Base-by-base conservation (phyloP, 1,139 yeast genomes). In the Geotrichum restrictum region DNA sequence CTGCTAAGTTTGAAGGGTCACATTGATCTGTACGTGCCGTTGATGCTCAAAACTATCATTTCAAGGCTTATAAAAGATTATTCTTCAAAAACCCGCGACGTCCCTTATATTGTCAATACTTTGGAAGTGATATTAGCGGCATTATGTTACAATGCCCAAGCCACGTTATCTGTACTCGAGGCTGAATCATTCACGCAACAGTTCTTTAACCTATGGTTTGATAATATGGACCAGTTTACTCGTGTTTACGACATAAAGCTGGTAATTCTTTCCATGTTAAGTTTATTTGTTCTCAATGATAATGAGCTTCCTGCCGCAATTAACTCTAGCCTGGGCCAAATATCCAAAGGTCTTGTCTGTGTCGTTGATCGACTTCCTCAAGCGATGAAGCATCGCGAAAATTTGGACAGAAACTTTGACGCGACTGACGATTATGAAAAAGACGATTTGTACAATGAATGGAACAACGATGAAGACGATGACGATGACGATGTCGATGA, bases 171-270 rank as follows among this genome's bases (percentile, higher is more conserved):
- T 22, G 66, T 75, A n/a, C 71, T 93, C 53, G 75, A 77, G 56
- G 74, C 76, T 48, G 64, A 68, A 14, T 70, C 75, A 19, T 73
- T 75, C 49, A 68, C 82, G 8, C 73, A 73, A 22, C 62, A 69
- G 2, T 82, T 88, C 63, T 80, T 91, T 62, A 74, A 75, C 41
- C 66, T 75, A 42, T 93, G 97, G 97, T 78, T 88, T 60, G 72
- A 76, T 45, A 74, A 67, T 37, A 73, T 82, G 51, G 79, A 83
- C 3, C 71, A 73, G 41, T 76, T 85, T 60, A 74, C 77, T n/a
- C 74, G 96, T 56, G 95, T 88, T 2, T 87, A 79, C 62, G 98
- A 91, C 69, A 76, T 88, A 67, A 89, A 89, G 67, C 70, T 93
- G 41, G 80, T 88, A 1, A 73, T 81, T 2, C 69, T 91, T 59